Conservation (phyloP, 2,329 filamentous ascomycete species). For the Ceratocystiopsis minuta region DNA sequence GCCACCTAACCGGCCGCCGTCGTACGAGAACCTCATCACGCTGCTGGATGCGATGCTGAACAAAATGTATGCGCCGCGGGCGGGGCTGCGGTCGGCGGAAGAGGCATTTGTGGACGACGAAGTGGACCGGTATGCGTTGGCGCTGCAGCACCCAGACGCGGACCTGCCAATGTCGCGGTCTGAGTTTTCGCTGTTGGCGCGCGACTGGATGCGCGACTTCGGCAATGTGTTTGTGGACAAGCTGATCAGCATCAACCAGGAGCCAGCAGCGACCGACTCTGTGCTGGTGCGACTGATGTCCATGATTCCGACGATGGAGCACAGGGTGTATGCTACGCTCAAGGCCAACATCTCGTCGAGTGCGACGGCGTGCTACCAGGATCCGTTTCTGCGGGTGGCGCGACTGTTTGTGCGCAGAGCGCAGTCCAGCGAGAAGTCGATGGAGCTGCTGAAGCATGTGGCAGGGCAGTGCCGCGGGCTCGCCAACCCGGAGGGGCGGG, state of each 20-base stretch:
- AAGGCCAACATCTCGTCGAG: conserved; percentile 34
- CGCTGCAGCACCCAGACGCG: conserved; percentile 6
- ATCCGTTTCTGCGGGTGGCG: conserved; percentile 39
- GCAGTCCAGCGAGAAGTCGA: conserved; percentile 16
- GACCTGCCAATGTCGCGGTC: conserved; percentile 9
- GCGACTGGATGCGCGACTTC: conserved; percentile 10
- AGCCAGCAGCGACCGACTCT: conserved; percentile 27
- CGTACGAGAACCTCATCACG: conserved; percentile 33
- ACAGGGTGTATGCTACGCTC: conserved; percentile 33
- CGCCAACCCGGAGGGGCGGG: conserved; percentile 28
- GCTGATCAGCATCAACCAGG: conserved; percentile 44
- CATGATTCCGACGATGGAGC: conserved; percentile 31
- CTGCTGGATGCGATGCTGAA: conserved; percentile 28
- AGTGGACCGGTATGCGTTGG: conserved; percentile 1
- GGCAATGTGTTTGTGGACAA: conserved; percentile 45
- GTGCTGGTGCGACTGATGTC: conserved; percentile 41
- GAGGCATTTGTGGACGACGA: conserved; percentile 22
- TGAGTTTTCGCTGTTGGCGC: conserved; percentile 9
- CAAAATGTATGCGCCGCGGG: conserved; percentile 15
- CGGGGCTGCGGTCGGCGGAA: conserved; percentile 10
- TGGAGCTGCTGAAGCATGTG: conserved; percentile 25
- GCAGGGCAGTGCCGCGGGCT: conserved; percentile 24
- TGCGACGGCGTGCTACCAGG: conserved; percentile 26
- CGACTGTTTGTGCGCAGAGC: conserved; percentile 30
- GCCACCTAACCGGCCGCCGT: conserved; percentile 29